These are phyloP conservation scores for Triangularia verruculosa DNA, from an alignment of 2,329 filamentous ascomycete genomes.

Conservation along the genomic window DNA sequence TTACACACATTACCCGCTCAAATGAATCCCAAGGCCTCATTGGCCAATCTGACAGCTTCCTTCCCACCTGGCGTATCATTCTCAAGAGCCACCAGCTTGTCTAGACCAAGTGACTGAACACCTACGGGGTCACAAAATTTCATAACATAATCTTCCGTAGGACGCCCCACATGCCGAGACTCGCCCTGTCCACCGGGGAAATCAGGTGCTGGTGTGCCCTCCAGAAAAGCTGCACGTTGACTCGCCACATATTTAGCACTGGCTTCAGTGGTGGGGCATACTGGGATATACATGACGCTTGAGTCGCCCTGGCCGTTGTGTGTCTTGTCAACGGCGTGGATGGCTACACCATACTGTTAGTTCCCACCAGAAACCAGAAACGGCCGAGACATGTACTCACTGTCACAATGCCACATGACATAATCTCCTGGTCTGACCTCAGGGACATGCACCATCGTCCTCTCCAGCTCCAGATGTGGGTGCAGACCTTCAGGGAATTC, in stretches of 20 bases:
- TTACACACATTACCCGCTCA: too few relatives aligned
- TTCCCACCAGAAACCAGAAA: background rate
- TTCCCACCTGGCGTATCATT: conserved; percentile 36
- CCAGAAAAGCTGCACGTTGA: conserved; percentile 68
- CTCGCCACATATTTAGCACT: conserved; percentile 69
- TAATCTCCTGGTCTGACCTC: conserved; percentile 69
- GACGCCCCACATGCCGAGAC: conserved; percentile 48
- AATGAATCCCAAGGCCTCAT: conserved; percentile 43
- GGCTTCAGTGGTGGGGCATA: conserved; percentile 72
- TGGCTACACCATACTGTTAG: conserved; percentile 37
- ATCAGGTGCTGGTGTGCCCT: conserved; percentile 65
- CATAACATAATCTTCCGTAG: conserved; percentile 39
- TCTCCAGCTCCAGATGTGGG: conserved; percentile 64
- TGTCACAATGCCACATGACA: conserved; percentile 82
- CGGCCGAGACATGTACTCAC: conserved; percentile 34
- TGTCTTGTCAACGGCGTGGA: conserved; percentile 79
- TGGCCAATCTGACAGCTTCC: conserved; percentile 40
- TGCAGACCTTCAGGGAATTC: conserved; percentile 64
- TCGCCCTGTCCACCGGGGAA: conserved; percentile 73
- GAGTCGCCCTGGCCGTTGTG: conserved; percentile 72
- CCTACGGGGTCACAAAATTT: conserved; percentile 35
- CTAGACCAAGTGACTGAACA: conserved; percentile 45
- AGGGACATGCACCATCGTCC: conserved; percentile 71
- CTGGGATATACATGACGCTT: conserved; percentile 85
- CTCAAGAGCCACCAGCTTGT: conserved; percentile 33